Evolutionary conservation across 2,329 filamentous ascomycete species (phyloP), one percentile per base, ranked within the genome.

Genomic region (Monosporascus sp.): DNA sequence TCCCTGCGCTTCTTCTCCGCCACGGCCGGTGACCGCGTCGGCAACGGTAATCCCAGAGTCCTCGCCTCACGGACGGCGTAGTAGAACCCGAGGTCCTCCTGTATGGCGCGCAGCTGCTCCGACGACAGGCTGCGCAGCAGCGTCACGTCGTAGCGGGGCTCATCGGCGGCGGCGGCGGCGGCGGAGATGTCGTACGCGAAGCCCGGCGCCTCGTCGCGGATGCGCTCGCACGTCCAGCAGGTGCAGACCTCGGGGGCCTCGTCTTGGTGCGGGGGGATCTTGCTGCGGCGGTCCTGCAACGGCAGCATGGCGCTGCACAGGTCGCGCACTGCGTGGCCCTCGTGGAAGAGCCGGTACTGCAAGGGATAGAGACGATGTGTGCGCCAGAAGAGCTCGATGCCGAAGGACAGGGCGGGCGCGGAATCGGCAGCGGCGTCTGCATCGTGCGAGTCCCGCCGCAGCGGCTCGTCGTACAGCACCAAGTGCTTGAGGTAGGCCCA

Each of bases 181-280:
- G 18, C n/a, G 20, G 51, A 25, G 20, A 20, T 15, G n/a, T 22
- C 25, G 45, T 51, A 50, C 25, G 47, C 45, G 43, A 47, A 55
- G 18, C n/a, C 45, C n/a, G 53, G 53, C 14, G 24, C 25, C 22
- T 55, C 53, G 39, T 55, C 53, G 20, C 53, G 50, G 47, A 55
- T 52, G 41, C 53, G 53, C 41, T 55, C 53, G 50, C 53, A 55
- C 9, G 50, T 55, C 53, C 53, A 55, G 47, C 53, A 55, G 14
- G 6, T 25, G 37, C 49, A 52, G 27, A 52, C 37, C 22, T 44
- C 18, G 8, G 39, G 8, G 18, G 8, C 48, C 24, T n/a, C 37
- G 18, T 41, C 39, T n/a, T 25, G 44, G 24, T 17, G 5, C 15
- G 22, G 9, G 37, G 9, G 37, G 48, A 8, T 27, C 31, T 43